These are phyloP conservation scores for Trichosporon faecale DNA, from an alignment of 1,284 basidiomycete genomes.

Conservation along the genomic window DNA sequence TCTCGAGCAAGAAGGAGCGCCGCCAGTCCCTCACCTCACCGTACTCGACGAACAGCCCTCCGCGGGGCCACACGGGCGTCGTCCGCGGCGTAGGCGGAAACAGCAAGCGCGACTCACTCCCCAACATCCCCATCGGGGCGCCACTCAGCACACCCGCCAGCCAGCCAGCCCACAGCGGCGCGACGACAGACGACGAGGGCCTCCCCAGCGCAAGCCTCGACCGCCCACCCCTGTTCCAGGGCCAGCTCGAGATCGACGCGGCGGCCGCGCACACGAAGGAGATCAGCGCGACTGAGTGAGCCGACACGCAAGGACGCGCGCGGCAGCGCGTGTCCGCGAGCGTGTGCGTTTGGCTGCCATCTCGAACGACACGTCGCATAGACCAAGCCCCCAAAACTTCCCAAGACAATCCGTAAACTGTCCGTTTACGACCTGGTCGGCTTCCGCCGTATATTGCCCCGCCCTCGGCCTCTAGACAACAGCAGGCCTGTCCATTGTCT, in stretches of 20 bases:
- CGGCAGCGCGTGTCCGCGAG: too few relatives aligned
- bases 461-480: neutral
- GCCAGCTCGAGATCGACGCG: conserved; percentile 7
- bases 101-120: neutral
- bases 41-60: conserved; percentile 5
- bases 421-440: too few relatives aligned
- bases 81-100: neutral
- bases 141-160: neutral
- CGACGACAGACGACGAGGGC: conserved; percentile 4
- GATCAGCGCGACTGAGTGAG: neutral
- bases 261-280: neutral
- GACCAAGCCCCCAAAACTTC: too few relatives aligned
- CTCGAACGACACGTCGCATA: neutral
- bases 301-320: too few relatives aligned
- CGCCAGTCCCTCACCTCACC: conserved; percentile 7
- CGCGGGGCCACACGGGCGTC: neutral
- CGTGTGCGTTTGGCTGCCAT: too few relatives aligned
- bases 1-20: conserved; percentile 14
- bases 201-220: conserved; percentile 19
- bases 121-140: neutral
- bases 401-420: too few relatives aligned
- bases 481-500: neutral
- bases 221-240: conserved; percentile 19
- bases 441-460: neutral
- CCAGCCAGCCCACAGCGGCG: neutral